Base-by-base conservation (phyloP, 331 rosid species). In the Quercus tomentella region DNA sequence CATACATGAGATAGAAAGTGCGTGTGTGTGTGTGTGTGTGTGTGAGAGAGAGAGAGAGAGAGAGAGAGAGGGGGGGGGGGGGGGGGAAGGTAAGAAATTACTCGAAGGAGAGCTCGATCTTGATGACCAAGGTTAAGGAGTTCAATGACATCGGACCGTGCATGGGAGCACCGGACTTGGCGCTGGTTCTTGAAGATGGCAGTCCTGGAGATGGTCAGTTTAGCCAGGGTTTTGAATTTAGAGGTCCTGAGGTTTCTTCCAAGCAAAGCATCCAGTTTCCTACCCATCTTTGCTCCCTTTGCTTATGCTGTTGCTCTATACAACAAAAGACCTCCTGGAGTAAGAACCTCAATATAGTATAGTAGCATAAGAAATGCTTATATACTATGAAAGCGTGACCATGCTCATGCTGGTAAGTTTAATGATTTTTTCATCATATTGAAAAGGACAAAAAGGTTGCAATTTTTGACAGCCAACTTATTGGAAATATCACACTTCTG, bases 171-270 rank as follows among this genome's bases (percentile, higher is more conserved):
- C 72, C 89, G 55, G 72, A 75, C 84, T 82, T 85, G 88, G 78
- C 66, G 83, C 15, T 87, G 91, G 55, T 88, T 90, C 84, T 79
- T 86, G 83, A 88, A 87, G 67, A 90, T 87, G n/a, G 80, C 78
- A 77, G 80, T 82, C 87, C 92, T 88, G 20, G 89, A 87, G 45
- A 87, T 67, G 52, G 88, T 83, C 10, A 80, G 82, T 72, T 74
- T 83, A 16, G 77, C 57, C 4, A 83, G 83, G 74, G 30, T 79
- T 76, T 76, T 83, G 60, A 90, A 41, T 73, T 88, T 90, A 17
- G 88, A 85, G 49, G 68, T 21, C 63, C 75, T 37, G 54, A 85
- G 87, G 78, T 82, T 83, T 76, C 85, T 90, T 16, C 86, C 84
- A 17, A 85, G 72, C 68, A 86, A 74, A 41, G 80, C 80, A 21